phyloP scores from a whole-genome alignment of 1,284 basidiomycete genomes.

The Pyrrhoderma lamaoense region DNA sequence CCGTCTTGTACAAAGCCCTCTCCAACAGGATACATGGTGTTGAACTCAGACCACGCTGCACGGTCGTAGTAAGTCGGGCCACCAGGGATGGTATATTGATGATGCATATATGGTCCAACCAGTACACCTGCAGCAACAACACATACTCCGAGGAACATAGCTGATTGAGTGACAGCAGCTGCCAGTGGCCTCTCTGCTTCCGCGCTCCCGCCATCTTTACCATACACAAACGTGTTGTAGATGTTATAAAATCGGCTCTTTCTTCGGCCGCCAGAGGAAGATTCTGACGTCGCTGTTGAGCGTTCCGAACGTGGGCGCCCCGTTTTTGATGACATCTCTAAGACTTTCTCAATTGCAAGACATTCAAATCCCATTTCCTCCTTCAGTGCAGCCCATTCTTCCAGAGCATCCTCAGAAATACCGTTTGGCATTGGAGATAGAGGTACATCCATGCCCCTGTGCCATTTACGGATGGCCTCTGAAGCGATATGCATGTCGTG shows the following conservation, averaged over 20 bases:
- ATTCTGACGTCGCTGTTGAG: conserved; percentile 7
- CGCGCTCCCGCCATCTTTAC: conserved; percentile 26
- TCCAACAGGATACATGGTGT: conserved; percentile 55
- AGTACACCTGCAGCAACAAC: conserved; percentile 39
- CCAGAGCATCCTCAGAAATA: conserved; percentile 51
- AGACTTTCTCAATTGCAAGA: conserved; percentile 64
- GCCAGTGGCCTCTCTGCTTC: conserved; percentile 24
- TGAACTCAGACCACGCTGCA: conserved; percentile 71
- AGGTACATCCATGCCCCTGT: conserved; percentile 49
- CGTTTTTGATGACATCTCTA: conserved; percentile 44
- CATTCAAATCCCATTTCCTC: conserved; percentile 71
- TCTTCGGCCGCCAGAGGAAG: conserved; percentile 23
- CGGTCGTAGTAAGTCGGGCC: conserved; percentile 67
- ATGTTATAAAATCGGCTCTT: conserved; percentile 68
- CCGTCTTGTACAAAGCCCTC: conserved; percentile 52
- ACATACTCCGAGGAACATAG: conserved; percentile 48
- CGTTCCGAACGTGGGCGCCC: conserved; percentile 23
- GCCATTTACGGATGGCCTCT: conserved; percentile 61
- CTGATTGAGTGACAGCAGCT: conserved; percentile 33
- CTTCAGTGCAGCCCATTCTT: conserved; percentile 72
- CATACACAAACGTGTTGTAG: conserved; percentile 75
- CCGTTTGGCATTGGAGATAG: conserved; percentile 43
- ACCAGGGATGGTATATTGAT: conserved; percentile 54
- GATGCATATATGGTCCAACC: conserved; percentile 53
- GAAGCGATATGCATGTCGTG: conserved; percentile 47